Conservation (phyloP, 1,139 yeast genomes). For the Hemisphaericaspora subhashii region DNA sequence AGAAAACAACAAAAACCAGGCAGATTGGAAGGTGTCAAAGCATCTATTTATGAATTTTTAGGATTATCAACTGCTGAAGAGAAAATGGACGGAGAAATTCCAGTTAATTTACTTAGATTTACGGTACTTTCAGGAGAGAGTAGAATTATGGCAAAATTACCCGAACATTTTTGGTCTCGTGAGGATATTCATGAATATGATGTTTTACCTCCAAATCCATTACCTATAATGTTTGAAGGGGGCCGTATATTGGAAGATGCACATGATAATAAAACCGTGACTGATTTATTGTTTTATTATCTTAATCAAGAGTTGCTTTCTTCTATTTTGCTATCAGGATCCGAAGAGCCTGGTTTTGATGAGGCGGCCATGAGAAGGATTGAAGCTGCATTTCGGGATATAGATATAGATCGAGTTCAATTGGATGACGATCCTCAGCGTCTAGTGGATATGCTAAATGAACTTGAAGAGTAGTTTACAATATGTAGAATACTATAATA, state of each 20-base stretch:
- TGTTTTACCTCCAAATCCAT: constrained; percentile 49
- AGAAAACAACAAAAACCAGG: constrained; percentile 10
- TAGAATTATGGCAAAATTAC: constrained; percentile 67
- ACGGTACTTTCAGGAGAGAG: constrained; percentile 71
- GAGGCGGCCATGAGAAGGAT: constrained; percentile 26
- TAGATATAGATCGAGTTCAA: too few species aligned
- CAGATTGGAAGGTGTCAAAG: constrained; percentile 6
- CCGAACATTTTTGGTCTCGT: constrained; percentile 58
- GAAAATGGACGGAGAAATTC: constrained; percentile 34
- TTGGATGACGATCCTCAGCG: too few species aligned
- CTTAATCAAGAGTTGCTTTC: constrained; percentile 44
- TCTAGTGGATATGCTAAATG: too few species aligned
- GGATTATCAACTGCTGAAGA: constrained; percentile 7
- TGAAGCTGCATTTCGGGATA: too few species aligned
- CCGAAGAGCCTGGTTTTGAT: constrained; percentile 26
- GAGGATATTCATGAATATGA: constrained; percentile 70
- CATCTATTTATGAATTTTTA: constrained; percentile 19
- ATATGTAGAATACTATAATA: too few species aligned
- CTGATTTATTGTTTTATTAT: constrained; percentile 36
- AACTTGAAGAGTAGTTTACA: too few species aligned
- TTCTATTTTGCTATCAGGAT: constrained; percentile 32
- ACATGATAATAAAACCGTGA: constrained; percentile 17
- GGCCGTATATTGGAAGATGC: constrained; percentile 27
- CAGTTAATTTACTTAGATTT: constrained; percentile 62
- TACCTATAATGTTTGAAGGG: constrained; percentile 26